phyloP scores from a whole-genome alignment of 2,329 filamentous ascomycete species.

The Fusarium verrucosum region DNA sequence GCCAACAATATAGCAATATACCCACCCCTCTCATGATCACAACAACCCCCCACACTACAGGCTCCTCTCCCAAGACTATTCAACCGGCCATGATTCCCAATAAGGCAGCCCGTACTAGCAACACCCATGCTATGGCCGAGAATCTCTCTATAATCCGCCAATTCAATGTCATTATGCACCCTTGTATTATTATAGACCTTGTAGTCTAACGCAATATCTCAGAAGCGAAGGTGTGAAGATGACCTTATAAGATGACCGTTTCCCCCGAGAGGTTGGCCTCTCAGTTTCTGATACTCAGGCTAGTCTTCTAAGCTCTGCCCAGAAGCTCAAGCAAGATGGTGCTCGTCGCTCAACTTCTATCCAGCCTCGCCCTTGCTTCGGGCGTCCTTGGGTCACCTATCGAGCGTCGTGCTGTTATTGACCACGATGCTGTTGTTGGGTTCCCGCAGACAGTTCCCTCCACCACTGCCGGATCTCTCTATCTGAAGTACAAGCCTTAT shows the following conservation, averaged over 20 bases:
- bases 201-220: slow-evolving; percentile 19
- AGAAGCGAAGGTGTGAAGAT: slow-evolving; percentile 1
- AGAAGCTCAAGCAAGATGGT: slow-evolving; percentile 25
- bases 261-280: background rate
- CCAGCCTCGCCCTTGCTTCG: slow-evolving; percentile 32
- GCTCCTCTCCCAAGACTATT: slow-evolving; percentile 22
- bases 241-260: slow-evolving; percentile 18
- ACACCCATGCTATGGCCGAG: slow-evolving; percentile 14
- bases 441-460: slow-evolving; percentile 47
- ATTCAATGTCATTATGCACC: slow-evolving; percentile 36
- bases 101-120: slow-evolving; percentile 28
- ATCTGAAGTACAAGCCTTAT: slow-evolving; percentile 50
- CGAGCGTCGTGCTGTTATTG: slow-evolving; percentile 44
- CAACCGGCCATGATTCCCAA: slow-evolving; percentile 37
- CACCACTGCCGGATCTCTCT: slow-evolving; percentile 42
- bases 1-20: background rate
- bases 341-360: slow-evolving; percentile 31
- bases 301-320: background rate
- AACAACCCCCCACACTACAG: slow-evolving; percentile 22
- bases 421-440: slow-evolving; percentile 47
- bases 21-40: slow-evolving; percentile 1
- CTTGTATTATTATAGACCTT: slow-evolving; percentile 25
- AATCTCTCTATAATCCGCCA: slow-evolving; percentile 34
- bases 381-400: slow-evolving; percentile 40
- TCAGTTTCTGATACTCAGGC: background rate